Evolutionary conservation across 148 eudicot genomes (phyloP).

Genomic region (Fallopia convolvulus): DNA sequence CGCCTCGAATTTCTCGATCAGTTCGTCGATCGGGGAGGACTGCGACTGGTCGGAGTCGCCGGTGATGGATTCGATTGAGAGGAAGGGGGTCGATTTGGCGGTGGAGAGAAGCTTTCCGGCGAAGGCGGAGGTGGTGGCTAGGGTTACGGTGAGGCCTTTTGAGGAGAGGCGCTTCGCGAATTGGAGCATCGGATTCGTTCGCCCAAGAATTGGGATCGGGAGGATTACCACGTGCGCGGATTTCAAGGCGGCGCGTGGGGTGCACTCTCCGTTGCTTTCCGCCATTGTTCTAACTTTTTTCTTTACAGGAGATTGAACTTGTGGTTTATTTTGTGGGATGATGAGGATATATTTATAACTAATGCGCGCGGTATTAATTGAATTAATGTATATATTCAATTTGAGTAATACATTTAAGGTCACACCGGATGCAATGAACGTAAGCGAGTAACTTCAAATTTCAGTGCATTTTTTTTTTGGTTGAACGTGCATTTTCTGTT

Average conservation of each 20-base stretch:
- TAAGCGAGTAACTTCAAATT: too few species aligned
- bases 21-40: neutral
- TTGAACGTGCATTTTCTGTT: too few species aligned
- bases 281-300: neutral
- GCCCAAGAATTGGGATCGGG: neutral
- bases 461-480: too few species aligned
- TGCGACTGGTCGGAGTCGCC: conserved; percentile 3
- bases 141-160: neutral
- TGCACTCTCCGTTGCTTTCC: neutral
- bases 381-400: too few species aligned
- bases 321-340: neutral
- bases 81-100: neutral
- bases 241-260: neutral
- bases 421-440: too few species aligned
- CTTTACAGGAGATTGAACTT: neutral
- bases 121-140: conserved; percentile 1
- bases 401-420: too few species aligned
- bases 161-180: conserved; percentile 7
- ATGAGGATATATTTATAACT: neutral
- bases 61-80: neutral
- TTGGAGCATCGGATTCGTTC: conserved; percentile 8
- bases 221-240: neutral
- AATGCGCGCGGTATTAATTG: neutral
- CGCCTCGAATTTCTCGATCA: neutral
- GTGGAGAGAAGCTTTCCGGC: neutral